Conservation (phyloP, 495 filamentous ascomycete genomes). For the Aspergillus bertholletiae region DNA sequence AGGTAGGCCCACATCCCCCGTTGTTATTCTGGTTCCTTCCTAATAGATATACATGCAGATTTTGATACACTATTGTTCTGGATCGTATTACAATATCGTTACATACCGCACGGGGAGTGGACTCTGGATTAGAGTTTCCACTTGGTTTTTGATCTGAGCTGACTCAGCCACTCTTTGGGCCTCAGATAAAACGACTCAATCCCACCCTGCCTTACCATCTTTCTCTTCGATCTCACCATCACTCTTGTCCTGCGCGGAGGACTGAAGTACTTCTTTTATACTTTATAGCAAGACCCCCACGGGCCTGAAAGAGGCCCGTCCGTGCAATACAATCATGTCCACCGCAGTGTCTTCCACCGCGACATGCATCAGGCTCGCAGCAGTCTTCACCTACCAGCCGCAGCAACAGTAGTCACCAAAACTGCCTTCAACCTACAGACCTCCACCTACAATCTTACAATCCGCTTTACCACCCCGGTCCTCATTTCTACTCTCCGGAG, state of each 20-base stretch:
- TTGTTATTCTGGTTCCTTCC: too few relatives aligned
- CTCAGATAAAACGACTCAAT: background rate
- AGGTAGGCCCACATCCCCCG: too few relatives aligned
- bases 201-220: background rate
- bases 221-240: background rate
- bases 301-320: conserved; percentile 5
- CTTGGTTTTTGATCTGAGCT: background rate
- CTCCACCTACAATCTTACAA: background rate
- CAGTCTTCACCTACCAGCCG: background rate
- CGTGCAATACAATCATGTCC: conserved; percentile 5
- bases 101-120: background rate
- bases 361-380: background rate
- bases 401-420: background rate
- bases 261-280: background rate
- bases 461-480: background rate
- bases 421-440: background rate
- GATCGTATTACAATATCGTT: background rate
- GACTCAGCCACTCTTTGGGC: background rate
- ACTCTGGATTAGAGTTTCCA: background rate
- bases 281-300: background rate
- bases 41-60: too few relatives aligned
- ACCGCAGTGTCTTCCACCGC: conserved; percentile 1
- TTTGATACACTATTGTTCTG: background rate
- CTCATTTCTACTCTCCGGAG: background rate
- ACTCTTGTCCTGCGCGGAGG: background rate